These are phyloP conservation scores for Verticillium zaregamsianum DNA, from an alignment of 2,329 filamentous ascomycete species.

Conservation along the genomic window DNA sequence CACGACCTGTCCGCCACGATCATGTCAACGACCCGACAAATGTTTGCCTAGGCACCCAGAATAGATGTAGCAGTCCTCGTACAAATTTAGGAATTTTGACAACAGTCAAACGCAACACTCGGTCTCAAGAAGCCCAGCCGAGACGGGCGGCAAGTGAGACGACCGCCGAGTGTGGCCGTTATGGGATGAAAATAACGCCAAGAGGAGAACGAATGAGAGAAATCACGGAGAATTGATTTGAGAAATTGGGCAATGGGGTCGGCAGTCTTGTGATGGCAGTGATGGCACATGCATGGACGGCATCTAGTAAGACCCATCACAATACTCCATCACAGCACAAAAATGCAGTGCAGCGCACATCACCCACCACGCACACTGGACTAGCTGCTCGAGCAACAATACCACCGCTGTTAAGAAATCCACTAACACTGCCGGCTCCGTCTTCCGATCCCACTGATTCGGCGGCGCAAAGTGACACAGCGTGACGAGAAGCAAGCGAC, in stretches of 20 bases:
- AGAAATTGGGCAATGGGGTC: background rate
- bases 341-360: background rate
- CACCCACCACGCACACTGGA: background rate
- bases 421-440: background rate
- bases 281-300: background rate
- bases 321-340: background rate
- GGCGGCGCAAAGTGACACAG: constrained; percentile 1
- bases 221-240: background rate
- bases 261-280: background rate
- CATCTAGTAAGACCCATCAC: background rate
- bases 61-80: background rate
- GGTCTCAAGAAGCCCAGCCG: background rate
- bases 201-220: background rate
- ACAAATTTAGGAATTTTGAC: background rate
- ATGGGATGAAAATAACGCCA: background rate
- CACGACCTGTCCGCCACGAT: background rate
- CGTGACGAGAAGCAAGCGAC: background rate
- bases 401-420: background rate
- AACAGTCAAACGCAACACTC: background rate
- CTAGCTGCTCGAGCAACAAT: background rate
- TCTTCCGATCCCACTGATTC: background rate
- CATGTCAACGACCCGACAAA: background rate
- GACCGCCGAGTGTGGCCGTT: background rate
- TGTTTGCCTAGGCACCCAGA: background rate
- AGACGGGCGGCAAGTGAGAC: background rate